Evolutionary conservation across 345 rosid genomes (phyloP), one percentile per base, ranked within the genome.

Genomic region (Eucalyptus cloeziana): DNA sequence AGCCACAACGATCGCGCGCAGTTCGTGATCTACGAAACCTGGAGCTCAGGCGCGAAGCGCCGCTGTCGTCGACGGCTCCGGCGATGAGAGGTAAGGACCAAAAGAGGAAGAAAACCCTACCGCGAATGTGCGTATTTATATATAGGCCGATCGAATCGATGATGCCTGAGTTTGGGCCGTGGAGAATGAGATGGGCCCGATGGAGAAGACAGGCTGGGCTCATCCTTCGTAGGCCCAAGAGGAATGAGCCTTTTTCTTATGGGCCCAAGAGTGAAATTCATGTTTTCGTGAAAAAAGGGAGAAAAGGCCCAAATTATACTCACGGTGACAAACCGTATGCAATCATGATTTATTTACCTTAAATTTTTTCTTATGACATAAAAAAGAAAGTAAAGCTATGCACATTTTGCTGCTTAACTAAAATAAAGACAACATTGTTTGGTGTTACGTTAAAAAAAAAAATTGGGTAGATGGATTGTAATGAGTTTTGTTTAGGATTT

Each of bases 391-490:
- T 8, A 21, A 52, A 52, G 1, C 10, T 52, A 21, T 52, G 58
- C 58, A 3, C 58, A 52, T 52, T 52, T 52, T 52, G 0, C 7
- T 52, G 5, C 58, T 52, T 52, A 52, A 52, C 1, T 3, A 0
- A 52, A 19, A 52, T 21, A 52, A 52, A 52, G 24, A 52, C 10
- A 25, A 21, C 2, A 0, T 52, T 52, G 0, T 21, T 1, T 52
- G 58, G 58, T 52, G 58, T 52, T 52, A 52, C 1, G 2, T 0
- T 52, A 7, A 52, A 19, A 19, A 52, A 49, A 54, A 56, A 24
- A 56, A 22, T 2, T 24, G 30, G 0, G 1, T 3, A 56, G 1
- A 56, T 56, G 62, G 11, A 24, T 10, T 4, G 13, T 4, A 11
- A 22, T 24, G 1, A 56, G 62, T 10, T 9, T 56, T 22, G 27